Evolutionary conservation across 352 stramenopile species (phyloP), one percentile per base, ranked within the genome.

Genomic region (Phytophthora tubulina): DNA sequence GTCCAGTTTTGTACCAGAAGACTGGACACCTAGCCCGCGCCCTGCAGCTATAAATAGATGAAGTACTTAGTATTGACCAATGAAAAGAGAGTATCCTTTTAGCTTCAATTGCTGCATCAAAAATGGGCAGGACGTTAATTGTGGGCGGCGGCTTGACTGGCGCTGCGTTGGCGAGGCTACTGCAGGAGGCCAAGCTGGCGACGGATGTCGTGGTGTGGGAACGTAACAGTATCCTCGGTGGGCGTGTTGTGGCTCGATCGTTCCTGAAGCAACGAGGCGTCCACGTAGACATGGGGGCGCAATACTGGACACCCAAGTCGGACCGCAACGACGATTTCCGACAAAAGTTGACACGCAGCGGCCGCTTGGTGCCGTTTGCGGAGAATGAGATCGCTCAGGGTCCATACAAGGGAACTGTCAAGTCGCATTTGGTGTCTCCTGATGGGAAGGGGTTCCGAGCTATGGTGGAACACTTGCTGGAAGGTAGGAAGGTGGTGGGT

Each of bases 231-330:
- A 90, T 92, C 63, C 60, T 76, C 0, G 84, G 85, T 21, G 84
- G 86, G 4, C 81, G 86, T 38, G 87, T 83, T 56, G 92, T 94
- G 84, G 83, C 83, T 50, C 73, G 82, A 11, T 88, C 85, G 32
- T 92, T 94, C 56, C 73, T 57, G 21, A 88, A 85, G 57, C 84
- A 91, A 35, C 82, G 83, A 15, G 41, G 21, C 0, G 79, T 88
- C 27, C 76, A 92, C 32, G 86, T 90, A 38, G 85, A 92, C 57
- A 78, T 94, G 44, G 86, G 86, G 13, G 84, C 82, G 44, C 86
- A 94, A 67, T 94, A 92, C 49, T 75, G 88, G 63, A 94, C 83
- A 8, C 76, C 75, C 14, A 79, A 85, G 17, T 84, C 75, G 3
- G 55, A 71, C 21, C 55, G 59, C 27, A 92, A 89, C 52, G 82